A percentile compares a stretch with the other conserved stretches of the same genome.
phyloP scores from a whole-genome alignment of 2,329 filamentous ascomycete species.

The Tolypocladium endophyticum region DNA sequence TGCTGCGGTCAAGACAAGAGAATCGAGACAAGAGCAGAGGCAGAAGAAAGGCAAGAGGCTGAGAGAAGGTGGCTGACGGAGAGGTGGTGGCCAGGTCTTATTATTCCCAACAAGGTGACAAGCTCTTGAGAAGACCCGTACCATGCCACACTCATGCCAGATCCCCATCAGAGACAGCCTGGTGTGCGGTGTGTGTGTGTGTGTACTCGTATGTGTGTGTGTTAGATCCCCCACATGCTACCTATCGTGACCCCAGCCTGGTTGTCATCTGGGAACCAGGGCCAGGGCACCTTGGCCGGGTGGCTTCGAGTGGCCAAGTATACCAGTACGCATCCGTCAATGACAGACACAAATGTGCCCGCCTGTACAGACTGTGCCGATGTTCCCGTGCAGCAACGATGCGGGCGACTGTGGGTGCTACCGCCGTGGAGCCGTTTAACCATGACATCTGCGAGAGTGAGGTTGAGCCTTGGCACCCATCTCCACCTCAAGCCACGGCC shows the following conservation, averaged over 20 bases:
- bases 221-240: constrained; percentile 1
- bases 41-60: constrained; percentile 9
- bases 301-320: constrained; percentile 3
- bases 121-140: background rate
- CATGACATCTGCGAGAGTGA: background rate
- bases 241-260: constrained; percentile 1
- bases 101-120: constrained; percentile 7
- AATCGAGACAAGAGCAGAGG: constrained; percentile 12
- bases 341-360: background rate
- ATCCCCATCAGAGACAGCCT: constrained; percentile 1
- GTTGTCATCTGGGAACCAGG: background rate
- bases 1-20: constrained; percentile 13
- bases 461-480: constrained; percentile 6
- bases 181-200: background rate
- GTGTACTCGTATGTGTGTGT: background rate
- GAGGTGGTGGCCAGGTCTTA: constrained; percentile 20
- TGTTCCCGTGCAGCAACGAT: constrained; percentile 5
- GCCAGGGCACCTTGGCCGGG: constrained; percentile 2
- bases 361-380: constrained; percentile 7
- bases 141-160: background rate
- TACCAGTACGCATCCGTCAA: too few relatives aligned
- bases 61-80: constrained; percentile 11
- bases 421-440: background rate
- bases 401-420: constrained; percentile 7
- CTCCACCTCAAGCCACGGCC: constrained; percentile 7